Percentiles rank a stretch among this genome's conserved stretches.
Conservation (phyloP, 2,329 filamentous ascomycete genomes). For the Malbranchea zuffiana region DNA sequence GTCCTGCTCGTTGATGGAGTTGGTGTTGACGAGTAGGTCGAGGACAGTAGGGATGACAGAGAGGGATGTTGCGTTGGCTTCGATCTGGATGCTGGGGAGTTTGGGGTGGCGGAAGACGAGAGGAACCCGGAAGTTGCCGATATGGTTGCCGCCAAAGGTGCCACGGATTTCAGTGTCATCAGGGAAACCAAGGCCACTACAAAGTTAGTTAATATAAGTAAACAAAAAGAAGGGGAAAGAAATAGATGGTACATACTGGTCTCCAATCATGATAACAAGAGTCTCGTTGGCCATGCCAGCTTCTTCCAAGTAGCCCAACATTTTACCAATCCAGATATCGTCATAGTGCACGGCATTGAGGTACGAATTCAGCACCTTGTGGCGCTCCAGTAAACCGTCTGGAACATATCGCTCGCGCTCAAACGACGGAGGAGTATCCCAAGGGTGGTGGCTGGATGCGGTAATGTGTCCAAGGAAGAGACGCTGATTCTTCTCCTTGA, state of each 20-base stretch:
- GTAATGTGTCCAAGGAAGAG: constrained; percentile 22
- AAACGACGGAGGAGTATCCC: constrained; percentile 16
- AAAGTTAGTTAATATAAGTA: background rate
- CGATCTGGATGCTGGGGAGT: constrained; percentile 31
- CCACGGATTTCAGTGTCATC: constrained; percentile 30
- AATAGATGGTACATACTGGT: constrained; percentile 24
- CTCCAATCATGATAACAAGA: constrained; percentile 35
- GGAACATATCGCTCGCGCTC: constrained; percentile 17
- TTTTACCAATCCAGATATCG: constrained; percentile 29
- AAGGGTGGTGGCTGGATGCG: constrained; percentile 32
- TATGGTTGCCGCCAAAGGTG: constrained; percentile 34
- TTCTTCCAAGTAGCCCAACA: constrained; percentile 32
- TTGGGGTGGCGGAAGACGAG: constrained; percentile 34
- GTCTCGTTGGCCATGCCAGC: constrained; percentile 34
- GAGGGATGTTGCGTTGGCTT: constrained; percentile 29
- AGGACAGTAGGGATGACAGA: constrained; percentile 37
- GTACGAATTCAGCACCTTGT: constrained; percentile 31
- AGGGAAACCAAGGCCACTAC: constrained; percentile 29
- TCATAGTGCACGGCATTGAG: constrained; percentile 32
- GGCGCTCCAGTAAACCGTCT: constrained; percentile 17
- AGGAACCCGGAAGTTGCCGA: constrained; percentile 34
- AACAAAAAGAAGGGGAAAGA: background rate
- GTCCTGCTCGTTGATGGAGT: constrained; percentile 26
- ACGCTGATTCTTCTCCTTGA: constrained; percentile 16
- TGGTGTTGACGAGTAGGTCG: constrained; percentile 32